A percentile compares a stretch with the other conserved stretches of the same genome.
Conservation (phyloP, 2,329 filamentous ascomycete genomes). For the Sporothrix phasma region DNA sequence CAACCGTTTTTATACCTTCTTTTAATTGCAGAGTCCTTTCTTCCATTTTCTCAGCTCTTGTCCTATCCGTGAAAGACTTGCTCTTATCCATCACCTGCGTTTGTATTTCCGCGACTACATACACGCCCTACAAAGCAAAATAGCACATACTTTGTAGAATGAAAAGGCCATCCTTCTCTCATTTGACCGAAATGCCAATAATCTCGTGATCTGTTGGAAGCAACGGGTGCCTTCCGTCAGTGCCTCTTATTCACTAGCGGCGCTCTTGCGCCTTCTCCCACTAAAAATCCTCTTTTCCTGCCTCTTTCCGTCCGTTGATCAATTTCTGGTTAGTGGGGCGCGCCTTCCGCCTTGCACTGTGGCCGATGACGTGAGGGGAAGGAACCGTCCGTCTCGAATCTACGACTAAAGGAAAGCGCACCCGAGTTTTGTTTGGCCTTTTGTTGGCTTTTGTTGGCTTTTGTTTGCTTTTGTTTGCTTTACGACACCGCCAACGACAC, state of each 20-base stretch:
- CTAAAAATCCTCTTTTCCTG: neutral
- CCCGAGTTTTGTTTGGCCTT: slow-evolving; percentile 1
- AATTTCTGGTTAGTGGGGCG: slow-evolving; percentile 3
- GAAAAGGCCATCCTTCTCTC: no score
- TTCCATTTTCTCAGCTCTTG: no score
- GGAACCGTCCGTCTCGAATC: no score
- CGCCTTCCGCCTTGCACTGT: neutral
- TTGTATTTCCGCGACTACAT: no score
- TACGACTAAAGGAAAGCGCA: neutral
- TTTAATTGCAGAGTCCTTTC: neutral
- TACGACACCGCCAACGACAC: neutral
- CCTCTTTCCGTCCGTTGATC: neutral
- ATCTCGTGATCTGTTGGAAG: no score
- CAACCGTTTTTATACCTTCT: neutral
- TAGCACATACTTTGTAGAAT: no score
- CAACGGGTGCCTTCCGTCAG: neutral
- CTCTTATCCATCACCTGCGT: no score
- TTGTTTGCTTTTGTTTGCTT: neutral
- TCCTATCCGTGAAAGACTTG: neutral
- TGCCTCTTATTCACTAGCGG: slow-evolving; percentile 5
- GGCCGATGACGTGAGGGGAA: slow-evolving; percentile 5
- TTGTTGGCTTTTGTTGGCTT: neutral
- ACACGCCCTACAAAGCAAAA: no score
- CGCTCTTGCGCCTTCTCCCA: slow-evolving; percentile 1
- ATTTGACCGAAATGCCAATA: no score